Evolutionary conservation across 148 eudicot genomes (phyloP).

Genomic region (Silene latifolia): DNA sequence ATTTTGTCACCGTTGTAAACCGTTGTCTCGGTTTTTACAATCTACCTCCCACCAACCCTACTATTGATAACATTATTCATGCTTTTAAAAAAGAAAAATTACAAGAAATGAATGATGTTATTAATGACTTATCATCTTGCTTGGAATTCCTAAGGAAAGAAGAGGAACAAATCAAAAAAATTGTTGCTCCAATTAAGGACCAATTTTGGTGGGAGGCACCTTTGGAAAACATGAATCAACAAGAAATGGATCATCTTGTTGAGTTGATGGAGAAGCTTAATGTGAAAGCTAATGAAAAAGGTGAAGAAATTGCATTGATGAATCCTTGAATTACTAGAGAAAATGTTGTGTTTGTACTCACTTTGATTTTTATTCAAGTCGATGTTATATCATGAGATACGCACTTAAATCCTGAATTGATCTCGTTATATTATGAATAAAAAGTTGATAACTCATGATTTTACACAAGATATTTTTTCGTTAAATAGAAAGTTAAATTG

Average conservation of each 20-base stretch:
- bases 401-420: neutral
- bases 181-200: neutral
- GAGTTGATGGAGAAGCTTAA: neutral
- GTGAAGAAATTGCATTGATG: neutral
- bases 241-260: constrained; percentile 10
- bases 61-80: neutral
- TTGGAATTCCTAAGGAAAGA: constrained; percentile 11
- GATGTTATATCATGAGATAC: neutral
- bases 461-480: too few relatives aligned
- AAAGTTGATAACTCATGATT: neutral
- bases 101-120: constrained; percentile 1
- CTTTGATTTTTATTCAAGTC: neutral
- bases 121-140: neutral
- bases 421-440: too few relatives aligned
- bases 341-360: too few relatives aligned
- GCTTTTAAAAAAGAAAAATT: neutral
- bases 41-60: neutral
- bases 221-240: constrained; percentile 17
- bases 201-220: constrained; percentile 29
- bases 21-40: neutral
- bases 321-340: neutral
- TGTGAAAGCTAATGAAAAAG: neutral
- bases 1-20: constrained; percentile 12
- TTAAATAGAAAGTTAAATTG: too few relatives aligned
- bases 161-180: neutral